Evolutionary conservation across 768 basidiomycete species (phyloP).

Genomic region (Suillus paluster): DNA sequence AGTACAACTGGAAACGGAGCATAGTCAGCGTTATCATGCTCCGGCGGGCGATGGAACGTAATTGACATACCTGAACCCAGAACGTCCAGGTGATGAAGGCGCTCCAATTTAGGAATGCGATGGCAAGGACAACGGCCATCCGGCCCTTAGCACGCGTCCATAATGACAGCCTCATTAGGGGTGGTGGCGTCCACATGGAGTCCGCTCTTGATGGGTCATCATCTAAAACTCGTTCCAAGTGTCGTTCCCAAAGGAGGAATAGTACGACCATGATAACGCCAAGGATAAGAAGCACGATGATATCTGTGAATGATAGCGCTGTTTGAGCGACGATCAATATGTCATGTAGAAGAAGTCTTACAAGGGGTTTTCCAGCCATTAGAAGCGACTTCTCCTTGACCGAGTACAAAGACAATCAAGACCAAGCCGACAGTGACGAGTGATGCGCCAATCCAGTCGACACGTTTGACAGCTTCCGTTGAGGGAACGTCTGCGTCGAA

Average conservation of each 20-base stretch:
- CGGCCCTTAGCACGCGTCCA: conserved; percentile 68
- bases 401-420: conserved; percentile 73
- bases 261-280: conserved; percentile 56
- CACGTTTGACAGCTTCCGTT: conserved; percentile 45
- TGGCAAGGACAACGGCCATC: conserved; percentile 61
- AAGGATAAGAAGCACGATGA: conserved; percentile 68
- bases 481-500: conserved; percentile 61
- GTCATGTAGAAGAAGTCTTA: conserved; percentile 31
- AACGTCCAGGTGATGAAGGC: conserved; percentile 59
- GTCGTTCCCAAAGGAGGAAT: conserved; percentile 71
- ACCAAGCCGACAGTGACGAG: conserved; percentile 69
- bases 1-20: conserved; percentile 57
- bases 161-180: conserved; percentile 64
- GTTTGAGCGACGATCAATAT: conserved; percentile 24
- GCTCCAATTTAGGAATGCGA: conserved; percentile 70
- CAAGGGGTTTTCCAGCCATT: conserved; percentile 64
- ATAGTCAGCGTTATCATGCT: conserved; percentile 1
- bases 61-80: conserved; percentile 49
- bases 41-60: conserved; percentile 27
- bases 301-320: conserved; percentile 47
- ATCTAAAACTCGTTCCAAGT: conserved; percentile 48
- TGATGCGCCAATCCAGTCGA: conserved; percentile 81
- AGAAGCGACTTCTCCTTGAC: conserved; percentile 63
- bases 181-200: conserved; percentile 51
- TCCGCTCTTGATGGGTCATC: conserved; percentile 18